These are phyloP conservation scores for Pleomassaria siparia DNA, from an alignment of 2,329 filamentous ascomycete genomes.

Conservation along the genomic window DNA sequence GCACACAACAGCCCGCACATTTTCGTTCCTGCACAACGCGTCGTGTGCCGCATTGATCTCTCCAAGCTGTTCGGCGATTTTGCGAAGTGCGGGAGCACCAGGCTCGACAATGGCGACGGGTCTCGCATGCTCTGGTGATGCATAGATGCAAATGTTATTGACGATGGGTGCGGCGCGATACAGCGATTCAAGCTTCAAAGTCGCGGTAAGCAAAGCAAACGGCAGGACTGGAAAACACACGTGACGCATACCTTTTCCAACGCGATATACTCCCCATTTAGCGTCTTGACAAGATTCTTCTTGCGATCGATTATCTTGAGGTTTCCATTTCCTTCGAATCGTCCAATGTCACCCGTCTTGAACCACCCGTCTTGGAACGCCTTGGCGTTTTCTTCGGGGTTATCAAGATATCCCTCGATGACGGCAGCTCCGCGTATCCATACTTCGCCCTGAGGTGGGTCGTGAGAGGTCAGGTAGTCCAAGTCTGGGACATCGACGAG, in stretches of 20 bases:
- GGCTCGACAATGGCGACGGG: slow-evolving; percentile 80
- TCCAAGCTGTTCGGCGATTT: slow-evolving; percentile 58
- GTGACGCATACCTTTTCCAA: no score
- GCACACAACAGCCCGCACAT: slow-evolving; percentile 64
- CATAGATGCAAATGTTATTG: slow-evolving; percentile 84
- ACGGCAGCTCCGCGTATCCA: slow-evolving; percentile 80
- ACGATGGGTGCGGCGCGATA: slow-evolving; percentile 82
- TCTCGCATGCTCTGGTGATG: slow-evolving; percentile 71
- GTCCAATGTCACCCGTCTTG: slow-evolving; percentile 93
- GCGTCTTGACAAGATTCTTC: slow-evolving; percentile 97
- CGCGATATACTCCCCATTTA: slow-evolving; percentile 94
- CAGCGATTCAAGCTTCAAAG: slow-evolving; percentile 86
- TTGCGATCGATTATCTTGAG: slow-evolving; percentile 89
- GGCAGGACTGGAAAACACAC: no score
- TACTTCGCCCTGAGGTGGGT: slow-evolving; percentile 87
- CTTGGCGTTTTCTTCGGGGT: slow-evolving; percentile 79
- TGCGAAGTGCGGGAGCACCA: slow-evolving; percentile 58
- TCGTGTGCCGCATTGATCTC: slow-evolving; percentile 67
- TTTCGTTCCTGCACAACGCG: slow-evolving; percentile 67
- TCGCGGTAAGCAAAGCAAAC: no score
- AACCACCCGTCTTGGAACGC: slow-evolving; percentile 91
- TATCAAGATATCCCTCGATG: slow-evolving; percentile 76
- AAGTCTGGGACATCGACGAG: slow-evolving; percentile 87
- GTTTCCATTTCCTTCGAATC: slow-evolving; percentile 79
- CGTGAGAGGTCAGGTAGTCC: slow-evolving; percentile 75